Base-by-base conservation (phyloP, 2,329 filamentous ascomycete species). In the Colletotrichum cuscutae region DNA sequence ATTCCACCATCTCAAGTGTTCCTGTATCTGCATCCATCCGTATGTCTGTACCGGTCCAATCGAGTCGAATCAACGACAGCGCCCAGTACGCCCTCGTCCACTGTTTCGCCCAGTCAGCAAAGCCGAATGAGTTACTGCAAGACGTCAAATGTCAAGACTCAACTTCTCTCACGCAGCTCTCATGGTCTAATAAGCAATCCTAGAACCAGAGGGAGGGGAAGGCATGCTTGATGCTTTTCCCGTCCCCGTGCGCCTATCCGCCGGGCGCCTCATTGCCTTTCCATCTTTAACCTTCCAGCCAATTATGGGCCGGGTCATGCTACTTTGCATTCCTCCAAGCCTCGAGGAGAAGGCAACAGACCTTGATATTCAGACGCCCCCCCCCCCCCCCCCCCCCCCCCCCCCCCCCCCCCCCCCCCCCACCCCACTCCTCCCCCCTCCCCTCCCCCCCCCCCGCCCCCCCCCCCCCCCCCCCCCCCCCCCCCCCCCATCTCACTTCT, bases 181-280 rank as follows among this genome's bases (percentile, higher is more conserved):
- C 42, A 49, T 19, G 37, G 13, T 42, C 13, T 42, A 42, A 42
- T 42, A 42, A 35, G 42, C 15, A 26, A 28, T 30, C 8, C 12
- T 9, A 13, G 24, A 22, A 26, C 37, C 35, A 6, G 59, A 3
- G 15, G 54, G 57, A 54, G 61, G 46, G 46, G 42, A 62, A 24
- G 19, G 42, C 65, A 15, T 52, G 53, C 52, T n/a, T 49, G 42
- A 15, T 30, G 42, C 52, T n/a, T 49, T 37, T 49, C 28, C 59
- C 4, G 59, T 58, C 15, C 7, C 15, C 9, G 65, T 68, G 68
- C 62, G 13, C 19, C 68, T 53, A n/a, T 61, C 46, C 32, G 78
- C 74, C 76, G 71, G 75, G 68, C 73, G 64, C 80, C 76, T 73
- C 60, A 71, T 72, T 72, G 46, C 3, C 26, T 37, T 52, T 67